These are phyloP conservation scores for Globisporangium abappressorium DNA, from an alignment of 352 stramenopile species.

Conservation along the genomic window DNA sequence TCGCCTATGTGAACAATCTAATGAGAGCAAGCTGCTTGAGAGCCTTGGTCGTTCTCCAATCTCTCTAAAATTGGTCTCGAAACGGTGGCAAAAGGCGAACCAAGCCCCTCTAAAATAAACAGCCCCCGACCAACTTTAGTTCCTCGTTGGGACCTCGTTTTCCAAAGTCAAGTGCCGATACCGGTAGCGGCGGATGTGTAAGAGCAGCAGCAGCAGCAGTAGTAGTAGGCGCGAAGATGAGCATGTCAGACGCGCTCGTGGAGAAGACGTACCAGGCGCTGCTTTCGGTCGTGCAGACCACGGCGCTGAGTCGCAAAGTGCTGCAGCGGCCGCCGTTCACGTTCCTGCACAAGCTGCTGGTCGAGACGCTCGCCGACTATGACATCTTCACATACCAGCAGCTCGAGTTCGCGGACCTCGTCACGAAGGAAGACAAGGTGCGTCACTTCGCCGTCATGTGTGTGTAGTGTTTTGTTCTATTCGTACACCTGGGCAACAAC, in stretches of 20 bases:
- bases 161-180: neutral
- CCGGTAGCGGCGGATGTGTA: neutral
- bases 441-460: too few relatives aligned
- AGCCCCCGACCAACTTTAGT: neutral
- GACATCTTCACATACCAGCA: constrained; percentile 70
- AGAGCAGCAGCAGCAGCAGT: neutral
- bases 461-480: too few relatives aligned
- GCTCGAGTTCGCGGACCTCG: constrained; percentile 54
- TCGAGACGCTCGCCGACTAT: constrained; percentile 58
- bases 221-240: neutral
- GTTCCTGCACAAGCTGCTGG: constrained; percentile 78
- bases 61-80: constrained; percentile 7
- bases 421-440: constrained; percentile 70
- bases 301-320: constrained; percentile 64
- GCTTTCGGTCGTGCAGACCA: constrained; percentile 64
- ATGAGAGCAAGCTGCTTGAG: neutral
- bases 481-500: too few relatives aligned
- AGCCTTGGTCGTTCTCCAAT: neutral
- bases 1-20: neutral
- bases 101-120: constrained; percentile 3
- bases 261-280: constrained; percentile 66
- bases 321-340: constrained; percentile 73
- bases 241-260: constrained; percentile 29
- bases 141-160: neutral
- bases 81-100: neutral